Conservation (phyloP, 164 flowering plant species). For the Kingdonia uniflora region DNA sequence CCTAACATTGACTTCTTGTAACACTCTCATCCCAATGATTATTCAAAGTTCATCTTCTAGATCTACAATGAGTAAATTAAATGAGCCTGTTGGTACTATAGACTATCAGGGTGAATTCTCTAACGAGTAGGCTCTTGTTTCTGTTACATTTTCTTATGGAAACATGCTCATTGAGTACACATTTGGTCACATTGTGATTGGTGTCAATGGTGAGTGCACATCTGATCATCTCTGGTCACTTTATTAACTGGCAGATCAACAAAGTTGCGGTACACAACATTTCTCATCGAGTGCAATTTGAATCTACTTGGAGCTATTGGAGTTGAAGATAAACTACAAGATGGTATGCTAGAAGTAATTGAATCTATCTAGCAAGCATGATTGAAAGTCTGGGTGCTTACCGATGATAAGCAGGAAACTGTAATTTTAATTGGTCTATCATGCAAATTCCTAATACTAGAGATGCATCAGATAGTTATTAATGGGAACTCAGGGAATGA, state of each 20-base stretch:
- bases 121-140: slow-evolving; percentile 86
- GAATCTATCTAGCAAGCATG: slow-evolving; percentile 91
- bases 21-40: slow-evolving; percentile 75
- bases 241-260: slow-evolving; percentile 61
- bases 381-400: slow-evolving; percentile 90
- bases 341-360: slow-evolving; percentile 88
- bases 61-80: slow-evolving; percentile 11
- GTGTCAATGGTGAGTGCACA: slow-evolving; percentile 75
- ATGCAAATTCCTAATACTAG: slow-evolving; percentile 62
- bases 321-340: slow-evolving; percentile 86
- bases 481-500: slow-evolving; percentile 74
- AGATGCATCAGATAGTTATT: slow-evolving; percentile 72
- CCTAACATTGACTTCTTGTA: slow-evolving; percentile 87
- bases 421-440: slow-evolving; percentile 92
- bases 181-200: slow-evolving; percentile 76
- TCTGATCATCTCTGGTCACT: too few species aligned
- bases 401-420: slow-evolving; percentile 96
- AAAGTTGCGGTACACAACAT: slow-evolving; percentile 73
- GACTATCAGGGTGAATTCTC: slow-evolving; percentile 95
- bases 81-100: slow-evolving; percentile 32
- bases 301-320: slow-evolving; percentile 78
- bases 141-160: slow-evolving; percentile 91
- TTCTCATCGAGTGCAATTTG: slow-evolving; percentile 58
- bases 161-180: slow-evolving; percentile 86
- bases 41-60: slow-evolving; percentile 16